phyloP scores from a whole-genome alignment of 768 basidiomycete species.

The Hericium alpestre region DNA sequence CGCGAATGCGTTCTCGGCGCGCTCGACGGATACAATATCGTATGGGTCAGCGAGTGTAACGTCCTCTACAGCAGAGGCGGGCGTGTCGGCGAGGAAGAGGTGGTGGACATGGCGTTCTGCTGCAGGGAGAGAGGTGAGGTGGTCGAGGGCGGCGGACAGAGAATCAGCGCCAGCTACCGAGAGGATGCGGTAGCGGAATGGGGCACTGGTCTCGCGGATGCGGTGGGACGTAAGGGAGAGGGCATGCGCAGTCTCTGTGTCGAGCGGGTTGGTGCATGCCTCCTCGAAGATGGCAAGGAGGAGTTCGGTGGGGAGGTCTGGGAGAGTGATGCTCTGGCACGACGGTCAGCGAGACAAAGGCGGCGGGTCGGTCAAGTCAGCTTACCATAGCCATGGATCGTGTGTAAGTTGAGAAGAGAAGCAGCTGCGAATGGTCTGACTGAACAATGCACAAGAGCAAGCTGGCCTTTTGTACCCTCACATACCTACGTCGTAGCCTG shows the following conservation, averaged over 20 bases:
- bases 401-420: too few species aligned
- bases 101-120: slow-evolving; percentile 3
- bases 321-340: neutral
- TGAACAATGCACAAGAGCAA: too few species aligned
- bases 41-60: neutral
- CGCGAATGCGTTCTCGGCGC: neutral
- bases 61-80: neutral
- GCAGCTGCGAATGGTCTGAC: too few species aligned
- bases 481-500: too few species aligned
- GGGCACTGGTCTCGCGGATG: slow-evolving; percentile 1
- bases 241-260: slow-evolving; percentile 3
- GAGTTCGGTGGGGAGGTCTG: slow-evolving; percentile 5
- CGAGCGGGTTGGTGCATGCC: slow-evolving; percentile 6
- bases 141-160: neutral
- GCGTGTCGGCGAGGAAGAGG: slow-evolving; percentile 5
- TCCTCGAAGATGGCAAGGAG: slow-evolving; percentile 4
- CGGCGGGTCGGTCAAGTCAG: too few species aligned
- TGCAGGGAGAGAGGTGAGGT: slow-evolving; percentile 3
- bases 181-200: slow-evolving; percentile 7
- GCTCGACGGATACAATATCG: neutral
- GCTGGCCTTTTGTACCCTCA: too few species aligned
- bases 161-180: neutral
- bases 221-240: slow-evolving; percentile 6
- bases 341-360: too few species aligned
- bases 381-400: too few species aligned